These are phyloP conservation scores for Auriscalpium microsporum DNA, from an alignment of 768 basidiomycete species.

Conservation along the genomic window DNA sequence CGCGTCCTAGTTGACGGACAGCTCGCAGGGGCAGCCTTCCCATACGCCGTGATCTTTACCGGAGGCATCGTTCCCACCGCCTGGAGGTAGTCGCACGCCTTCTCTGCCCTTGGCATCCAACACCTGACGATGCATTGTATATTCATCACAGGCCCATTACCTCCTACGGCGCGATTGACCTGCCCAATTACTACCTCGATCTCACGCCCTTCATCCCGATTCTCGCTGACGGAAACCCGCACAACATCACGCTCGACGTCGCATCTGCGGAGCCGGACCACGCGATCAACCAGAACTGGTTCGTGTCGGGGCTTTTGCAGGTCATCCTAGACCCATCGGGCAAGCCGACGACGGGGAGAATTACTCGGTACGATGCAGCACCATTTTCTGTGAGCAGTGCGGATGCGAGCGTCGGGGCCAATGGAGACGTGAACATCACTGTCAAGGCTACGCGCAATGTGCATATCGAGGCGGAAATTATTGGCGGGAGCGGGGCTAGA, in stretches of 20 bases:
- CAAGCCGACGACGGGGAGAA: slow-evolving; percentile 58
- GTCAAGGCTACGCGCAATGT: slow-evolving; percentile 52
- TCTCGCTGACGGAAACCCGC: slow-evolving; percentile 58
- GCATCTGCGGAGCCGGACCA: slow-evolving; percentile 60
- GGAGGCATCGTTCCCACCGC: slow-evolving; percentile 63
- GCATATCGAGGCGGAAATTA: slow-evolving; percentile 51
- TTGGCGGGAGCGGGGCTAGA: slow-evolving; percentile 49
- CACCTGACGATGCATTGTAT: not conserved
- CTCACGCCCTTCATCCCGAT: slow-evolving; percentile 69
- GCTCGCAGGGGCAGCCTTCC: slow-evolving; percentile 50
- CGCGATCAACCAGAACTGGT: slow-evolving; percentile 69
- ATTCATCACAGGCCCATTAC: slow-evolving; percentile 48
- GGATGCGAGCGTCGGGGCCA: slow-evolving; percentile 32
- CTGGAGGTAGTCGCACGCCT: slow-evolving; percentile 45
- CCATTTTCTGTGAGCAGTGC: slow-evolving; percentile 47
- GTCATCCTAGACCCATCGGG: slow-evolving; percentile 58
- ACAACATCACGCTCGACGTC: slow-evolving; percentile 67
- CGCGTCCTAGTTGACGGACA: slow-evolving; percentile 47
- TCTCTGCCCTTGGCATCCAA: not conserved
- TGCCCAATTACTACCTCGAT: slow-evolving; percentile 73
- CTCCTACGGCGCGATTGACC: slow-evolving; percentile 67
- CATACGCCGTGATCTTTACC: slow-evolving; percentile 47
- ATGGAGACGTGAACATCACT: slow-evolving; percentile 48
- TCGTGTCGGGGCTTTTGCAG: slow-evolving; percentile 61
- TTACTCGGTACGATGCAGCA: slow-evolving; percentile 47